Evolutionary conservation across 2,329 filamentous ascomycete species (phyloP), one percentile per base, ranked within the genome.

Genomic region (Clarireedia monteithiana): DNA sequence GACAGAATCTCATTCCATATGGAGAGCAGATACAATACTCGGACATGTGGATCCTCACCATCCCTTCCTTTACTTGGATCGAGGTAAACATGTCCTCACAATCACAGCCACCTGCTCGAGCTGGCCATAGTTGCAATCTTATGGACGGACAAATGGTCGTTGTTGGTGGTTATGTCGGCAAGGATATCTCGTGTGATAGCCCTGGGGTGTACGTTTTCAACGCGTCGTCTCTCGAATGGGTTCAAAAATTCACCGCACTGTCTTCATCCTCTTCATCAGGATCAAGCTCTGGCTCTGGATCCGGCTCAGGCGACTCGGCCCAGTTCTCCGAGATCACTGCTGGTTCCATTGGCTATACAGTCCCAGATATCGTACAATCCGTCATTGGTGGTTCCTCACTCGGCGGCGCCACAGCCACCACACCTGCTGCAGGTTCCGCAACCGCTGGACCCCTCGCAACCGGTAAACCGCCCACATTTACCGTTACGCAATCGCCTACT

Each of bases 171-270:
- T 89, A 88, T 65, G 78, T 84, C 6, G 83, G 82, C 2, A 70
- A 75, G 26, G 73, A 82, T 10, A 73, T 82, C 7, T 76, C 73
- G 3, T 89, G 86, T 67, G 86, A 90, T 62, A 79, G 72, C 15
- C 83, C 84, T 0, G 85, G 85, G 1, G 77, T 90, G 58, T 89
- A 89, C 66, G 81, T 88, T 47, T 90, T 89, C 70, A 85, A 91
- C 68, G 78, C 85, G 34, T 83, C 81, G 10, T 78, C 75, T 7
- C 74, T 89, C 2, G 67, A 77, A 59, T 89, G 86, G 86, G 75
- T 75, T 23, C 77, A 77, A 53, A 75, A 76, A 20, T 91, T 88
- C 71, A 80, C 73, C 4, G 78, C 85, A 0, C 73, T 82, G 1
- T 75, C 0, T 67, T 75, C 23, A 75, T 79, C 54, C 63, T 72